Conservation (phyloP, 768 basidiomycete genomes). For the Flagelloscypha sp. region DNA sequence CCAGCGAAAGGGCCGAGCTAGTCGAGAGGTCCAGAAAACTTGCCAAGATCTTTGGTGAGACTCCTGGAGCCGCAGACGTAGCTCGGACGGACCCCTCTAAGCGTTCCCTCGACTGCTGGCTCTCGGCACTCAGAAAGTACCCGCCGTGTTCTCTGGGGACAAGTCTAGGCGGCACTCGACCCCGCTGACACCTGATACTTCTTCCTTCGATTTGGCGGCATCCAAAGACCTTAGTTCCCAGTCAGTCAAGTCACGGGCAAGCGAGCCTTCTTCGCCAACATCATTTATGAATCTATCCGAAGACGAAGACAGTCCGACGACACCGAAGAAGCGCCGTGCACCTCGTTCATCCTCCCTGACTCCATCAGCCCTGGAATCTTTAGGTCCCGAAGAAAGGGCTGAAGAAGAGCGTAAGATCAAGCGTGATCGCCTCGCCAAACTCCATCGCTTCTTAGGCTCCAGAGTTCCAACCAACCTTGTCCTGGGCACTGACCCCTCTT, state of each 20-base stretch:
- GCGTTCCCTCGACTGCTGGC: conserved; percentile 13
- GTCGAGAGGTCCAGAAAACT: conserved; percentile 71
- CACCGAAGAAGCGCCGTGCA: conserved; percentile 18
- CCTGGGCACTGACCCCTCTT: conserved; percentile 33
- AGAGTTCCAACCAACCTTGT: conserved; percentile 66
- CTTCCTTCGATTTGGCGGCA: conserved; percentile 28
- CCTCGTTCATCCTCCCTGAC: conserved; percentile 26
- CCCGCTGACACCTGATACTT: conserved; percentile 42
- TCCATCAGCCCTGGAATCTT: conserved; percentile 39
- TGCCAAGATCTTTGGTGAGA: conserved; percentile 70
- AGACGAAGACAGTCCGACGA: conserved; percentile 37
- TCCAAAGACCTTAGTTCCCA: no score
- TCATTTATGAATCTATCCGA: conserved; percentile 69
- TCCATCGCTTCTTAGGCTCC: conserved; percentile 83
- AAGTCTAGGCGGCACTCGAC: conserved; percentile 42
- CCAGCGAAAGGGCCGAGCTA: conserved; percentile 62
- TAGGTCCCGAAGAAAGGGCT: conserved; percentile 43
- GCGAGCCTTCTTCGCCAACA: conserved; percentile 26
- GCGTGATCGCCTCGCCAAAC: conserved; percentile 68
- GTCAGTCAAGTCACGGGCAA: no score
- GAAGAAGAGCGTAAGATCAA: conserved; percentile 62
- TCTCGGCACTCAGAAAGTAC: conserved; percentile 17
- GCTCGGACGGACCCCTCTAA: conserved; percentile 19
- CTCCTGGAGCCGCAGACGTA: conserved; percentile 40
- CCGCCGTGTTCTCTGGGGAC: conserved; percentile 13